These are phyloP conservation scores for Microdochium bolleyi DNA, from an alignment of 2,329 filamentous ascomycete genomes.

Conservation along the genomic window DNA sequence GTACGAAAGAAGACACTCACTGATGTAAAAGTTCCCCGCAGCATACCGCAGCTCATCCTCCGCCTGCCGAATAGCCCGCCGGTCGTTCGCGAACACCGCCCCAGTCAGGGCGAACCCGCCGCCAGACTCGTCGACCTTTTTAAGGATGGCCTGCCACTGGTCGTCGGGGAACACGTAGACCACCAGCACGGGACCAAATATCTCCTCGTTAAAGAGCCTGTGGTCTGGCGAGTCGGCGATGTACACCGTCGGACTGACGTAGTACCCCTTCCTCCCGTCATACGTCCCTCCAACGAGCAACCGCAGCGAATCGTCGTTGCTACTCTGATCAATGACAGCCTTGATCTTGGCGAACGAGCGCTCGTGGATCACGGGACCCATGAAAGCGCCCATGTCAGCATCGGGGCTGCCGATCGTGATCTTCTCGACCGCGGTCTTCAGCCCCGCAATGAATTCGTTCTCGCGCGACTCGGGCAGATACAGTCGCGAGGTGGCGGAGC, in stretches of 20 bases:
- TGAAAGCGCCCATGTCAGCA: slow-evolving; percentile 27
- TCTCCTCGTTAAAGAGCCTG: slow-evolving; percentile 34
- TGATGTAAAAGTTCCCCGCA: slow-evolving; percentile 80
- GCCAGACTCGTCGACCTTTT: slow-evolving; percentile 30
- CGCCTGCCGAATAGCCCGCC: slow-evolving; percentile 56
- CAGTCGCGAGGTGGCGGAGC: slow-evolving; percentile 36
- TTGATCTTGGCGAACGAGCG: slow-evolving; percentile 36
- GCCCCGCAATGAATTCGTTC: slow-evolving; percentile 17
- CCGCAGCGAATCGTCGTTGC: slow-evolving; percentile 30
- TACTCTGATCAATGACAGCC: slow-evolving; percentile 33
- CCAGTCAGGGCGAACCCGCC: slow-evolving; percentile 64
- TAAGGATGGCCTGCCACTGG: slow-evolving; percentile 25
- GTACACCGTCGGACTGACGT: slow-evolving; percentile 38
- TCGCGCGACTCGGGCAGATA: slow-evolving; percentile 26
- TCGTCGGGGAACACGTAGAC: slow-evolving; percentile 39
- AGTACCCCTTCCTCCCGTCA: slow-evolving; percentile 33
- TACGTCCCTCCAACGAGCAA: slow-evolving; percentile 35
- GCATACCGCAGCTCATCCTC: slow-evolving; percentile 65
- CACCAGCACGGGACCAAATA: slow-evolving; percentile 39
- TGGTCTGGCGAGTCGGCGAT: slow-evolving; percentile 30
- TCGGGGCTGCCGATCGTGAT: slow-evolving; percentile 21
- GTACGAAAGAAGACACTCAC: not conserved
- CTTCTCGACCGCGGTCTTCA: slow-evolving; percentile 14
- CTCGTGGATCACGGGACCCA: slow-evolving; percentile 41
- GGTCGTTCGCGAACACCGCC: slow-evolving; percentile 64